Base-by-base conservation (phyloP, 305 asterid species). In the Fraxinus sp. region DNA sequence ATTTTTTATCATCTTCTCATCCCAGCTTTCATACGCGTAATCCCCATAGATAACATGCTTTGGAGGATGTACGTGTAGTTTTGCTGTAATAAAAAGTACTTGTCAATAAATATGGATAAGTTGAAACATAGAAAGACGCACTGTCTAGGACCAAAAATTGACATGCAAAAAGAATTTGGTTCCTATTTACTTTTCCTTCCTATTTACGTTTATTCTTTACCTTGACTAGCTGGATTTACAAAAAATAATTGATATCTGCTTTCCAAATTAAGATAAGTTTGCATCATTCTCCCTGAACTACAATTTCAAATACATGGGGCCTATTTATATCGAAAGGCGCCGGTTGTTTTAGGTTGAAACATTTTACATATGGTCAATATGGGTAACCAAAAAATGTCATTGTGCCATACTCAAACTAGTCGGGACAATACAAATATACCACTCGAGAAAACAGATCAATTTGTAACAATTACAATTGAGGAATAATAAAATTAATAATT, bases 41-140 rank as follows among this genome's bases (percentile, higher is more conserved):
- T n/a, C n/a, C n/a, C n/a, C n/a, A n/a, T n/a, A n/a, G n/a, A n/a
- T n/a, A n/a, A n/a, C n/a, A n/a, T n/a, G n/a, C n/a, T n/a, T n/a
- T n/a, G n/a, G n/a, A n/a, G n/a, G n/a, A n/a, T n/a, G n/a, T n/a
- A n/a, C n/a, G n/a, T n/a, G n/a, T n/a, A n/a, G n/a, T n/a, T n/a
- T n/a, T n/a, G n/a, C n/a, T n/a, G n/a, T n/a, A n/a, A n/a, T n/a
- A n/a, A n/a, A n/a, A n/a, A n/a, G n/a, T n/a, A n/a, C n/a, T n/a
- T n/a, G n/a, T n/a, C n/a, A n/a, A n/a, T n/a, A n/a, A n/a, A n/a
- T n/a, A n/a, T n/a, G n/a, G n/a, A n/a, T 78, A 66, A 62, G 81
- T 75, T 71, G 62, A 86, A n/a, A 87, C 43, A 28, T 41, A 52
- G 0, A 30, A 78, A 84, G 39, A 77, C 8, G 62, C 26, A 14